These are phyloP conservation scores for Pestalotiopsis fici DNA, from an alignment of 2,329 filamentous ascomycete species.

Conservation along the genomic window DNA sequence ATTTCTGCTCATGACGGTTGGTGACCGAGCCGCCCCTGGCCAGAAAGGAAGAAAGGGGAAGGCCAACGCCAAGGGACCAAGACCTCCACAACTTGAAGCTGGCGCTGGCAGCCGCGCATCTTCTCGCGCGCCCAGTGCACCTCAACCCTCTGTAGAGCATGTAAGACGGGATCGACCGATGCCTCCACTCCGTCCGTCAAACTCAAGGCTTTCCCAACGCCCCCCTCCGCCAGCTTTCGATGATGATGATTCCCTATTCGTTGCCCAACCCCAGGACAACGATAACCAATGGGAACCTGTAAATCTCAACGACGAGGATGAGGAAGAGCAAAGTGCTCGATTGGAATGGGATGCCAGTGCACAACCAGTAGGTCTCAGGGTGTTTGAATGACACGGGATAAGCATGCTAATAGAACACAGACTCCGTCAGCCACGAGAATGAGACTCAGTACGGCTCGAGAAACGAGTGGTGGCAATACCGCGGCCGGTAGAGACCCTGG, in stretches of 20 bases:
- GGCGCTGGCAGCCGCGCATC: constrained; percentile 43
- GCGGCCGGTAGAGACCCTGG: constrained; percentile 6
- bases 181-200: constrained; percentile 32
- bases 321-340: constrained; percentile 66
- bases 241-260: constrained; percentile 69
- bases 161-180: constrained; percentile 40
- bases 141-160: constrained; percentile 33
- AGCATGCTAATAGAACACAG: constrained; percentile 26
- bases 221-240: constrained; percentile 58
- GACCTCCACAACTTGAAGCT: constrained; percentile 47
- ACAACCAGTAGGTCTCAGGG: constrained; percentile 52
- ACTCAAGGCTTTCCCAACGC: constrained; percentile 50
- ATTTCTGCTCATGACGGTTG: constrained; percentile 81
- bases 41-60: constrained; percentile 47
- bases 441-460: constrained; percentile 35
- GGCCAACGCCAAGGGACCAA: constrained; percentile 39
- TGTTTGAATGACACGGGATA: background rate
- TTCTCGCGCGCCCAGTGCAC: constrained; percentile 27
- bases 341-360: constrained; percentile 75
- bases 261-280: constrained; percentile 64
- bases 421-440: constrained; percentile 45
- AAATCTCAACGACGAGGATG: constrained; percentile 57
- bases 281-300: constrained; percentile 74
- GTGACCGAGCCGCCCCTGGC: constrained; percentile 56
- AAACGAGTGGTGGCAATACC: constrained; percentile 20